Base-by-base conservation (phyloP, 2,329 filamentous ascomycete species). In the Trichoderma endophyticum region DNA sequence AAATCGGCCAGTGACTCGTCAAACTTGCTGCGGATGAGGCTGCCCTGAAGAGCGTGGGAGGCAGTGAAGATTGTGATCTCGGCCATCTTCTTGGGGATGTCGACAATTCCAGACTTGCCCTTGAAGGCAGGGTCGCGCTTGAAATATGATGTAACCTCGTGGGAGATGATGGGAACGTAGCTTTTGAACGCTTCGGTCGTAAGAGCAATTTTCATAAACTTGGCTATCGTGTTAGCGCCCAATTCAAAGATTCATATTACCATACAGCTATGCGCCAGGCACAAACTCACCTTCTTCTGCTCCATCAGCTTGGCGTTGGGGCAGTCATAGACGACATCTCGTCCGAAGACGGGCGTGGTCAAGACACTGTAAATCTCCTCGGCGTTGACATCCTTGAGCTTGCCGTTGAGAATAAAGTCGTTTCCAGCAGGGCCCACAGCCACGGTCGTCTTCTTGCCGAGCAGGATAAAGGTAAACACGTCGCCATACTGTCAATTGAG, bases 261-360 rank as follows among this genome's bases (percentile, higher is more conserved):
- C 3, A 5, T 34, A 51, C n/a, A 3, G n/a, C 34, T 28, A 43
- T 21, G 54, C 6, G 24, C 28, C 28, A 28, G 54, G 21, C 15
- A 28, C 28, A 61, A 69, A 72, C 83, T 74, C 81, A 94, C 93
- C 89, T 95, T 96, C 86, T 97, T 97, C 86, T 97, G 94, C 84
- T 97, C 94, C 94, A 97, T 97, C 79, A 97, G 88, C 83, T 97
- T 97, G 72, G 93, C 87, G 80, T 97, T 97, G 56, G 93, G 93
- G 83, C 93, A 96, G 81, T 97, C 94, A 80, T 97, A 97, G 69
- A 97, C 93, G 30, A 97, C 94, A 83, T 95, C 91, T 77, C 89
- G 90, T 76, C 94, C 94, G 79, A 97, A 97, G 62, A 90, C 89
- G 28, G 89, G 89, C 26, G 88, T 90, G 7, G 88, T 90, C 73